A percentile compares a stretch with the other conserved stretches of the same genome.
phyloP scores from a whole-genome alignment of 768 basidiomycete species.

The Chlorophyllum brunneum region DNA sequence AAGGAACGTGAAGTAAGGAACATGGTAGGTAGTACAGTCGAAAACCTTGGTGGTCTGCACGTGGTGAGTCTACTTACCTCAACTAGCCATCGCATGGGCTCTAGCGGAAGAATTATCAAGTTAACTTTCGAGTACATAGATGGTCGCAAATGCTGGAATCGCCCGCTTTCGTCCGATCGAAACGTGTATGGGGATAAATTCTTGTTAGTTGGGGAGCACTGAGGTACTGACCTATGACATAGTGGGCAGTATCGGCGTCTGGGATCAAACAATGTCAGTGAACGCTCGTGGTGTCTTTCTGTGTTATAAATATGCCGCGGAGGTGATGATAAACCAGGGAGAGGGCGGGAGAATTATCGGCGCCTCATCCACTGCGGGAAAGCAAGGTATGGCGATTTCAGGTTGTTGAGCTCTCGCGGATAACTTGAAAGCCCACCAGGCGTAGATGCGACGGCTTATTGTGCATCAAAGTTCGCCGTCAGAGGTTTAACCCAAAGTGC shows the following conservation, averaged over 20 bases:
- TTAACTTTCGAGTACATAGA: not conserved
- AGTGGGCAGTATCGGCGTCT: constrained; percentile 30
- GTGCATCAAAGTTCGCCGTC: constrained; percentile 35
- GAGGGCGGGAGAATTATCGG: constrained; percentile 55
- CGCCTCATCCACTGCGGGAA: constrained; percentile 28
- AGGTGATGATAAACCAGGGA: constrained; percentile 55
- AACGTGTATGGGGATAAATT: too few relatives aligned
- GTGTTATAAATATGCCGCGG: constrained; percentile 64
- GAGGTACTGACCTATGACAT: too few relatives aligned
- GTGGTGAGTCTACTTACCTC: constrained; percentile 16
- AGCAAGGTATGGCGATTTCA: constrained; percentile 19
- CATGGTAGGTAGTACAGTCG: constrained; percentile 16
- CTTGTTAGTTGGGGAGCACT: too few relatives aligned
- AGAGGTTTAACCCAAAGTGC: constrained; percentile 36
- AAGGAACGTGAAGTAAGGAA: constrained; percentile 18
- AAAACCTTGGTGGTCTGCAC: constrained; percentile 18
- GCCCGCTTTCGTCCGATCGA: not conserved
- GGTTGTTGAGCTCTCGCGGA: too few relatives aligned
- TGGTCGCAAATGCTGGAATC: constrained; percentile 15
- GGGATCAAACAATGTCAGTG: constrained; percentile 40
- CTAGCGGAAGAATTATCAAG: not conserved
- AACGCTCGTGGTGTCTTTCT: constrained; percentile 58
- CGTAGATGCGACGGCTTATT: constrained; percentile 22
- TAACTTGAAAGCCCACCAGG: not conserved
- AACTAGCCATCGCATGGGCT: too few relatives aligned